Percentiles rank a stretch among this genome's conserved stretches.
Conservation (phyloP, 352 stramenopile species). For the Phytopythium ostracodes region DNA sequence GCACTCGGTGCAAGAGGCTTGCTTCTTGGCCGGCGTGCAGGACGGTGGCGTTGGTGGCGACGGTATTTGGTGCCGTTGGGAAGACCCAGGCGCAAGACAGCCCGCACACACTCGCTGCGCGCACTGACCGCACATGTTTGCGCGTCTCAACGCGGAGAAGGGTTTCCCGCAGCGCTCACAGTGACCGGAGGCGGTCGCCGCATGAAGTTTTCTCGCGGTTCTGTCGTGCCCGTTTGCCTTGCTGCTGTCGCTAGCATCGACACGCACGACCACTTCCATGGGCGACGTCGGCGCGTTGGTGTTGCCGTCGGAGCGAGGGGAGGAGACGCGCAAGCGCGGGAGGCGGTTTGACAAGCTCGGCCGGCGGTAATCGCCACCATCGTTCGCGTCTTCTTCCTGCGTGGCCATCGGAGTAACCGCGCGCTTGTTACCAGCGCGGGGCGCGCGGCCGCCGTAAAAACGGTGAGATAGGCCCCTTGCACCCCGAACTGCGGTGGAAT, state of each 20-base stretch:
- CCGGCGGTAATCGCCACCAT: neutral
- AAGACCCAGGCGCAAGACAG: neutral
- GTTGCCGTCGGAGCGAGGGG: neutral
- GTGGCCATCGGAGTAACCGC: neutral
- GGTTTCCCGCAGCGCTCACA: conserved; percentile 7
- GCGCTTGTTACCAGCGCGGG: neutral
- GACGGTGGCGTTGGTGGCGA: neutral
- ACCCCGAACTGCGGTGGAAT: neutral
- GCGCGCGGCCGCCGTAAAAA: neutral
- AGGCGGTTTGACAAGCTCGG: neutral
- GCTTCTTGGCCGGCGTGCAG: conserved; percentile 1
- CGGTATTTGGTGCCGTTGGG: neutral
- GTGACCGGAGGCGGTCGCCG: neutral
- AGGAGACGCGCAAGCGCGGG: neutral
- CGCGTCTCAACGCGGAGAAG: conserved; percentile 5
- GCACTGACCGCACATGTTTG: conserved; percentile 6
- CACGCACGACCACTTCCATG: neutral
- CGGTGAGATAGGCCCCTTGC: neutral
- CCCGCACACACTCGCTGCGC: neutral
- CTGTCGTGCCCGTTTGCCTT: neutral
- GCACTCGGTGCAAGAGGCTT: conserved; percentile 13
- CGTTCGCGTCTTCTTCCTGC: neutral
- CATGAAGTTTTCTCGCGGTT: neutral
- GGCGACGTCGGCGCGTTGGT: neutral
- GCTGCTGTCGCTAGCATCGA: neutral